Conservation (phyloP, 1,284 basidiomycete genomes). For the Sporisorium graminicola region DNA sequence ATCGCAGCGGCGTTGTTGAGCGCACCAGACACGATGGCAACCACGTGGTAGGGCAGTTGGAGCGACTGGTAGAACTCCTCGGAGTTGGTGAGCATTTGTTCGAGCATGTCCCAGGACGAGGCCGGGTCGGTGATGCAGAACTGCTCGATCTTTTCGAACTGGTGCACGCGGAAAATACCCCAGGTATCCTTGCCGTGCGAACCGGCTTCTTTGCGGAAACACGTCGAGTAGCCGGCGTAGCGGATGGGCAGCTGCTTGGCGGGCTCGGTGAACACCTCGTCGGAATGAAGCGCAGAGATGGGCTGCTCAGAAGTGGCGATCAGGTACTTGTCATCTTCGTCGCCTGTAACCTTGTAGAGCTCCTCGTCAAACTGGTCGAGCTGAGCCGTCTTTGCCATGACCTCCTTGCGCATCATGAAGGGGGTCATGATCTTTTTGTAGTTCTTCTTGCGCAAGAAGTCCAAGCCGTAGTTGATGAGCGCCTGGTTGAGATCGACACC, state of each 20-base stretch:
- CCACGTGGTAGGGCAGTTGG: conserved; percentile 88
- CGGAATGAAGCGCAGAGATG: conserved; percentile 92
- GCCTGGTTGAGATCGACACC: conserved; percentile 98
- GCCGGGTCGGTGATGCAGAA: conserved; percentile 92
- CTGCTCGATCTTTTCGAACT: conserved; percentile 98
- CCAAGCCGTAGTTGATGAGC: conserved; percentile 91
- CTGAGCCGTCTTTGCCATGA: conserved; percentile 97
- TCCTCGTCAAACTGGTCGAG: conserved; percentile 98
- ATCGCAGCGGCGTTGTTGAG: conserved; percentile 96
- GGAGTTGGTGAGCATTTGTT: conserved; percentile 87
- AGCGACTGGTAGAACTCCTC: conserved; percentile 97
- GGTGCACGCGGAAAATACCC: conserved; percentile 99
- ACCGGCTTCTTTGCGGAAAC: conserved; percentile 98
- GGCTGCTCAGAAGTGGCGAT: conserved; percentile 99
- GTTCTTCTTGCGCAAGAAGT: conserved; percentile 84
- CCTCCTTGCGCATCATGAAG: conserved; percentile 98
- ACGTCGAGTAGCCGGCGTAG: conserved; percentile 83
- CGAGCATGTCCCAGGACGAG: conserved; percentile 90
- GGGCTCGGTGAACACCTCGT: conserved; percentile 97
- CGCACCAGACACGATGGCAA: conserved; percentile 95
- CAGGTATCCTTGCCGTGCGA: conserved; percentile 97
- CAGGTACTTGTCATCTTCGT: conserved; percentile 97
- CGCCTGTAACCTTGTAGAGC: conserved; percentile 89
- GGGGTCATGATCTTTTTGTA: conserved; percentile 98
- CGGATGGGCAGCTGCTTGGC: conserved; percentile 88